Evolutionary conservation across 345 rosid genomes (phyloP).

Genomic region (Euphorbia peplus): DNA sequence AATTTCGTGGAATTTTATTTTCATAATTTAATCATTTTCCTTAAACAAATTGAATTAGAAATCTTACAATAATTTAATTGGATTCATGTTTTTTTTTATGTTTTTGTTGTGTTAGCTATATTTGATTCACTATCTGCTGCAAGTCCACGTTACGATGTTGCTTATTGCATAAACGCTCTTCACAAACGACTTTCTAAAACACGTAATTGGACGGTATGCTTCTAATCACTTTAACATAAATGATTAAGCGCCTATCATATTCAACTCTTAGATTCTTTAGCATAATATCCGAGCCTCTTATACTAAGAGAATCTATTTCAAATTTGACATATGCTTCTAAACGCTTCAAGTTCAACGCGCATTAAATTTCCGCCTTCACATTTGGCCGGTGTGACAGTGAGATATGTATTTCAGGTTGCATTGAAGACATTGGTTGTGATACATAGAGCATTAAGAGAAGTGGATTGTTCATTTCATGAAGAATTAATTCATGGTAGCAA

Average conservation of each 20-base stretch:
- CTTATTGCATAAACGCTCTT: constrained; percentile 31
- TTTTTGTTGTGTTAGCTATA: constrained; percentile 25
- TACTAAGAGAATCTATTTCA: background rate
- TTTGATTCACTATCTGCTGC: constrained; percentile 28
- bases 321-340: too few species aligned
- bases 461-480: constrained; percentile 28
- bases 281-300: background rate
- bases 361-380: too few species aligned
- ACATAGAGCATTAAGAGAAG: constrained; percentile 42
- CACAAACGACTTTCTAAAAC: constrained; percentile 41
- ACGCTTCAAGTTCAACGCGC: background rate
- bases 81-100: background rate
- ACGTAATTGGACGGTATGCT: constrained; percentile 36
- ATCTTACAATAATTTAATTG: too few species aligned
- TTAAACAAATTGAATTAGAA: background rate
- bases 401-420: constrained; percentile 35
- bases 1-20: background rate
- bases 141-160: constrained; percentile 26
- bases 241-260: too few species aligned
- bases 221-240: constrained; percentile 2
- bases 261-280: too few species aligned
- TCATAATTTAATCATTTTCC: background rate
- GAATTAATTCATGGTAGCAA: constrained; percentile 24
- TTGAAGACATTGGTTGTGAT: constrained; percentile 41
- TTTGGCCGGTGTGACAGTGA: background rate